These are phyloP conservation scores for Blepharisma stoltei DNA, from an alignment of 73 alveolate genomes.

Conservation along the genomic window DNA sequence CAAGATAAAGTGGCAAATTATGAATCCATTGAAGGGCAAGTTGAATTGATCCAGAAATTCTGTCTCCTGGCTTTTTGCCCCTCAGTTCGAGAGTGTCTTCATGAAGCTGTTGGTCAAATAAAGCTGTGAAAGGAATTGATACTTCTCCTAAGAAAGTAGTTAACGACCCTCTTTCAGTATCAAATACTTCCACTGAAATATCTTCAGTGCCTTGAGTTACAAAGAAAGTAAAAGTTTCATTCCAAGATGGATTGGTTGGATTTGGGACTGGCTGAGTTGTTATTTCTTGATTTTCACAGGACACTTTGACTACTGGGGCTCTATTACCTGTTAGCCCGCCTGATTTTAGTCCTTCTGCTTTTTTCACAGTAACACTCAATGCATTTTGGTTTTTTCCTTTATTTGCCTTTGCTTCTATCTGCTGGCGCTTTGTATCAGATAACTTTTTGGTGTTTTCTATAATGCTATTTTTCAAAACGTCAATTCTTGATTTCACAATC, in stretches of 20 bases:
- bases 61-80: background rate
- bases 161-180: conserved; percentile 1
- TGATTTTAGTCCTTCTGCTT: conserved; percentile 27
- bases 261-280: conserved; percentile 7
- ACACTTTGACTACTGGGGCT: conserved; percentile 4
- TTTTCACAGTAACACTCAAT: background rate
- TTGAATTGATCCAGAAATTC: background rate
- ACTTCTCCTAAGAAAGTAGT: conserved; percentile 24
- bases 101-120: background rate
- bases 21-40: conserved; percentile 10
- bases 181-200: conserved; percentile 1
- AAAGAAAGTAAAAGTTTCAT: conserved; percentile 7
- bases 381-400: background rate
- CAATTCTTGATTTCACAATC: background rate
- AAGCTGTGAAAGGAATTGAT: background rate
- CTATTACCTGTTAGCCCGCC: conserved; percentile 19
- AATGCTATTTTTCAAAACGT: background rate
- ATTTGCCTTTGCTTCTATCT: conserved; percentile 4
- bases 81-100: conserved; percentile 10
- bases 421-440: background rate
- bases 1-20: background rate
- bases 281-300: conserved; percentile 8
- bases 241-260: conserved; percentile 25
- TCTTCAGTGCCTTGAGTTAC: conserved; percentile 3
- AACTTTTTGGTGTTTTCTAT: background rate